Percentiles rank a stretch among this genome's conserved stretches.
Conservation (phyloP, 257 asterid genomes). For the Solanum pimpinellifolium region DNA sequence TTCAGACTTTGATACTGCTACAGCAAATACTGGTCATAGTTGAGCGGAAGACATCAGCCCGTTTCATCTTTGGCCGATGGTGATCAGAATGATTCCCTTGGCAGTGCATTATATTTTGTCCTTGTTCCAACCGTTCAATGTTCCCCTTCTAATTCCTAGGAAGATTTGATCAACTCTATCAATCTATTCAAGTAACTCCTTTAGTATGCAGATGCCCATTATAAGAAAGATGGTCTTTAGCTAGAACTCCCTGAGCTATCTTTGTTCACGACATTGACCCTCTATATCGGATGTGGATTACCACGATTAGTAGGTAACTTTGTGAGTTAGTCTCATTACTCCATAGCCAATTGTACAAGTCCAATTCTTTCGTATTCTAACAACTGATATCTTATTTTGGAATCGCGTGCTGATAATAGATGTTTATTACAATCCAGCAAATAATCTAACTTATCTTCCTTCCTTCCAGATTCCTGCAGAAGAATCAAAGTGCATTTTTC, state of each 20-base stretch:
- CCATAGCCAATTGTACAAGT: neutral
- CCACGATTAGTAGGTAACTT: neutral
- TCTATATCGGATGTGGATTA: neutral
- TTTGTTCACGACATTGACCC: neutral
- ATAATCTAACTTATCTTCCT: neutral
- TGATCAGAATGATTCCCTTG: neutral
- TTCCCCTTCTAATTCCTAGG: neutral
- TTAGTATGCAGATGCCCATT: neutral
- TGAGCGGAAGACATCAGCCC: neutral
- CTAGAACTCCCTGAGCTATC: neutral
- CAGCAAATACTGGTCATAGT: neutral
- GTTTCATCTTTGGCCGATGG: neutral
- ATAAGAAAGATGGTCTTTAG: neutral
- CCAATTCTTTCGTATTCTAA: neutral
- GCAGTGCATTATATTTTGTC: neutral
- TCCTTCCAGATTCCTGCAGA: conserved; percentile 1
- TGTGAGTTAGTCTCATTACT: neutral
- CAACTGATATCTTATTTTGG: neutral
- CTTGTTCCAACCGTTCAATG: neutral
- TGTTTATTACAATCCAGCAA: neutral
- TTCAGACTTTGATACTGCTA: neutral
- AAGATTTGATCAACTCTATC: neutral
- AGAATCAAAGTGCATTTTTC: conserved; percentile 6
- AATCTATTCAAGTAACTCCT: neutral
- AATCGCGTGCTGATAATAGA: neutral